Percentiles rank a stretch among this genome's conserved stretches.
These are phyloP conservation scores for Fusarium stilboides DNA, from an alignment of 2,329 filamentous ascomycete species.

Conservation along the genomic window DNA sequence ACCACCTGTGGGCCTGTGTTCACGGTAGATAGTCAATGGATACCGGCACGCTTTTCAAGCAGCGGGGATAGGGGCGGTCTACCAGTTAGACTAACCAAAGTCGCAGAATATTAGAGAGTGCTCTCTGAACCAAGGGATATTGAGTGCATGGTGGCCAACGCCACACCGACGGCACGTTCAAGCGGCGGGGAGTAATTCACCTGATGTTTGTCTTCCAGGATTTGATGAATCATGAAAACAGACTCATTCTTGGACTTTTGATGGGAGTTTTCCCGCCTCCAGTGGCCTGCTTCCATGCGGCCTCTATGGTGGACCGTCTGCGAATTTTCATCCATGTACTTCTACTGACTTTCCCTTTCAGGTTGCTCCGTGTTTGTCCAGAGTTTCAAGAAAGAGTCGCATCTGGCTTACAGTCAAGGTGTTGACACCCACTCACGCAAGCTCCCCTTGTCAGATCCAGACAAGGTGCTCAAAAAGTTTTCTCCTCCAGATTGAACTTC, in stretches of 20 bases:
- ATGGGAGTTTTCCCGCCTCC: neutral
- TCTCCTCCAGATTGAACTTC: neutral
- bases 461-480: neutral
- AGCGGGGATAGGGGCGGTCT: constrained; percentile 20
- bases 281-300: neutral
- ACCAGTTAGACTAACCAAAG: neutral
- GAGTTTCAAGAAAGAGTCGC: constrained; percentile 9
- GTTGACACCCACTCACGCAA: constrained; percentile 3
- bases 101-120: constrained; percentile 19
- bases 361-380: constrained; percentile 19
- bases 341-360: constrained; percentile 27
- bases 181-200: constrained; percentile 14
- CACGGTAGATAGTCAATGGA: constrained; percentile 17
- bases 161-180: constrained; percentile 24
- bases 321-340: neutral
- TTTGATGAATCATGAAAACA: neutral
- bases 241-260: constrained; percentile 1
- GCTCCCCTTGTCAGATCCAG: constrained; percentile 18
- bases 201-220: neutral
- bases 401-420: neutral
- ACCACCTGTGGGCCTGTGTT: constrained; percentile 4
- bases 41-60: constrained; percentile 3
- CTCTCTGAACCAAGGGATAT: constrained; percentile 13
- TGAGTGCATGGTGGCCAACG: constrained; percentile 17
- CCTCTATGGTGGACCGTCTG: neutral